Conservation (phyloP, 2,329 filamentous ascomycete species). For the Huntiella bhutanensis region DNA sequence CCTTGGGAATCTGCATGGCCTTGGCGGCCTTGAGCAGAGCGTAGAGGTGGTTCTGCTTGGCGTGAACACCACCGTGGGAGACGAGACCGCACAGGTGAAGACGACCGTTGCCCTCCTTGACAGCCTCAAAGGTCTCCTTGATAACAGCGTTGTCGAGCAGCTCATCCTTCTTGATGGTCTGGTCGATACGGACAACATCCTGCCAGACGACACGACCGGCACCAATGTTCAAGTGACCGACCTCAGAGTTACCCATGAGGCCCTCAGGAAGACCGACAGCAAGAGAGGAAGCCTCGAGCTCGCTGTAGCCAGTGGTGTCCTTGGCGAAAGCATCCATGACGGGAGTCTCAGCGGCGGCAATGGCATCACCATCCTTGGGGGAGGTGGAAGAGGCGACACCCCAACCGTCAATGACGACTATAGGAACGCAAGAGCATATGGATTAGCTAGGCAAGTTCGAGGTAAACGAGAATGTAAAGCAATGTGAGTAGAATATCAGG, state of each 20-base stretch:
- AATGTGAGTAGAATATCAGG: constrained; percentile 21
- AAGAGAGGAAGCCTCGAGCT: constrained; percentile 88
- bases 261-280: constrained; percentile 92
- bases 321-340: constrained; percentile 85
- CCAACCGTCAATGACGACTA: constrained; percentile 99
- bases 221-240: constrained; percentile 96
- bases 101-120: constrained; percentile 75
- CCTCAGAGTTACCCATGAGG: constrained; percentile 97
- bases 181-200: constrained; percentile 90
- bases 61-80: constrained; percentile 90
- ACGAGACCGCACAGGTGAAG: constrained; percentile 84
- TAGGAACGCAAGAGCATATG: constrained; percentile 30
- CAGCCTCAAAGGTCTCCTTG: constrained; percentile 54
- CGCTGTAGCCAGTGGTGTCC: constrained; percentile 66
- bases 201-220: constrained; percentile 97
- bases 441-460: constrained; percentile 41
- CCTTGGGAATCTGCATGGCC: constrained; percentile 66
- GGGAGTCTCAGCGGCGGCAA: constrained; percentile 80
- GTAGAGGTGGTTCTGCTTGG: constrained; percentile 86
- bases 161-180: constrained; percentile 71
- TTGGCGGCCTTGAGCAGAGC: constrained; percentile 79
- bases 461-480: constrained; percentile 34
- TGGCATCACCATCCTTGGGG: constrained; percentile 81
- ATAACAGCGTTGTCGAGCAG: constrained; percentile 60
- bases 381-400: constrained; percentile 67